Conservation (phyloP, 768 basidiomycete genomes). For the Udeniomyces megalosporus region DNA sequence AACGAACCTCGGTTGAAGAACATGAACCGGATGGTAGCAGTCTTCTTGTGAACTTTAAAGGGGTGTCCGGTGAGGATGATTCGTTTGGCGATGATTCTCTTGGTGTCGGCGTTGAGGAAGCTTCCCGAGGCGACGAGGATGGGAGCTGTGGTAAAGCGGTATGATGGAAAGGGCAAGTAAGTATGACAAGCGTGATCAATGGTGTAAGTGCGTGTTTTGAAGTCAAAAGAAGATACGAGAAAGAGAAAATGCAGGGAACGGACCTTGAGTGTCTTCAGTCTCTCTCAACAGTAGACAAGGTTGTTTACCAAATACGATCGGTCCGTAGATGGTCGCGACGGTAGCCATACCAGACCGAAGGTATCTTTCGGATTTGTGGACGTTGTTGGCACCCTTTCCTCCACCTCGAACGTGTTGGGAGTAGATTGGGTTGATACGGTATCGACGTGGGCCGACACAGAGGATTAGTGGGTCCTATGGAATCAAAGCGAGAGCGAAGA, state of each 20-base stretch:
- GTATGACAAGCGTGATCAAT: background rate
- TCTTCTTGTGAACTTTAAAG: slow-evolving; percentile 91
- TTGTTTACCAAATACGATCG: slow-evolving; percentile 70
- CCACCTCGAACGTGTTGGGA: slow-evolving; percentile 79
- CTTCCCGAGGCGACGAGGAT: slow-evolving; percentile 76
- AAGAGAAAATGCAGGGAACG: slow-evolving; percentile 19
- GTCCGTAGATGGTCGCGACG: slow-evolving; percentile 78
- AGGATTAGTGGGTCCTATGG: slow-evolving; percentile 79
- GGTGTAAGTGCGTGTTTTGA: too few relatives aligned
- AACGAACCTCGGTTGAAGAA: slow-evolving; percentile 73
- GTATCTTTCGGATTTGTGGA: slow-evolving; percentile 89
- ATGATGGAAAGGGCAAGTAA: background rate
- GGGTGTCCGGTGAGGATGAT: slow-evolving; percentile 89
- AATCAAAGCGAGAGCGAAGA: background rate
- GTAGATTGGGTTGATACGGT: slow-evolving; percentile 72
- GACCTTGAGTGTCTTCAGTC: slow-evolving; percentile 50
- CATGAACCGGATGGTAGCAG: slow-evolving; percentile 94
- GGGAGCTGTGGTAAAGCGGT: slow-evolving; percentile 21
- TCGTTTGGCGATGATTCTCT: slow-evolving; percentile 81
- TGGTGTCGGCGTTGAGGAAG: slow-evolving; percentile 76
- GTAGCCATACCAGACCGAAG: slow-evolving; percentile 55
- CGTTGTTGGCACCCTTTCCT: slow-evolving; percentile 82
- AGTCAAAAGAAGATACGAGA: background rate
- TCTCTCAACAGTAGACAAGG: slow-evolving; percentile 64
- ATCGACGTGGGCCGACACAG: slow-evolving; percentile 72